Conservation (phyloP, 306 rosid genomes). For the Biancaea sappan region DNA sequence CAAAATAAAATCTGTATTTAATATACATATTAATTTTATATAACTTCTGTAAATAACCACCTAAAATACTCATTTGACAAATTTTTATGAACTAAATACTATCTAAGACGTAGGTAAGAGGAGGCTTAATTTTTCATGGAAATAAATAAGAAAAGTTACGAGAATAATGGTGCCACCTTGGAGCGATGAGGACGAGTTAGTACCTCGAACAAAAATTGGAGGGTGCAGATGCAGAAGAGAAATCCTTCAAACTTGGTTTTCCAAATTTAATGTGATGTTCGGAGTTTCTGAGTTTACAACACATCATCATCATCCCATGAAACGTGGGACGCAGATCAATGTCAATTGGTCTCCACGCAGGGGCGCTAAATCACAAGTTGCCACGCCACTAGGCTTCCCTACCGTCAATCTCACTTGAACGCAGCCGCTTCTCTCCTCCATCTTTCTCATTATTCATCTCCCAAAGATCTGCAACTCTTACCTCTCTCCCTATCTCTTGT, state of each 20-base stretch:
- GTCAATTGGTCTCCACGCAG: background rate
- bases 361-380: background rate
- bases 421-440: background rate
- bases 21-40: no score
- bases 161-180: no score
- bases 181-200: no score
- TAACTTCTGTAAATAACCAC: no score
- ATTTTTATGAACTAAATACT: no score
- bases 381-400: background rate
- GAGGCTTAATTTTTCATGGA: no score
- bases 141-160: no score
- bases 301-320: background rate
- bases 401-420: background rate
- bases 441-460: conserved; percentile 7
- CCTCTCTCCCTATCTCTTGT: background rate
- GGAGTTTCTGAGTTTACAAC: background rate
- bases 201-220: no score
- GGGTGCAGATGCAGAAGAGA: background rate
- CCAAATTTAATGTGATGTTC: background rate
- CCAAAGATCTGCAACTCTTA: conserved; percentile 51
- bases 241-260: background rate
- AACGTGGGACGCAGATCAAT: background rate
- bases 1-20: no score
- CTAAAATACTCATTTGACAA: no score
- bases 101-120: no score